Evolutionary conservation across 805 yeast genomes (phyloP), one percentile per base, ranked within the genome.

Genomic region (Dipodascus geniculatus): DNA sequence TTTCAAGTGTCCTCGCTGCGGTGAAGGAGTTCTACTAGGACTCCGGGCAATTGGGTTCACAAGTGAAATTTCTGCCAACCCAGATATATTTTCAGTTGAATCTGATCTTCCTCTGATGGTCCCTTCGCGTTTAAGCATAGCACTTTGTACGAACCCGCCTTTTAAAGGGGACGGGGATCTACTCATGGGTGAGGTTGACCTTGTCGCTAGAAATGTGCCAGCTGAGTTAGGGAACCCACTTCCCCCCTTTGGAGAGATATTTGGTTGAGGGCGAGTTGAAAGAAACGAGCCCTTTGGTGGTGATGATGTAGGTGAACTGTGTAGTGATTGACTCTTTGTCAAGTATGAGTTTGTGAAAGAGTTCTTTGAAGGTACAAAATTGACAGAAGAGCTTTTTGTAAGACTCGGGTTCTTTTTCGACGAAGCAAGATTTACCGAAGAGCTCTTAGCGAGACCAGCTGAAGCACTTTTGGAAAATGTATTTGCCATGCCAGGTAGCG

Each of bases 121-220:
- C 2, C 58, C 58, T 48, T 60, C 62, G 3, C 65, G 51, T 49
- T 57, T 60, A 24, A 62, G 57, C 56, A 61, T 51, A n/a, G 66
- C 66, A n/a, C 63, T 58, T 23, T 59, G 61, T 16, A 63, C 54
- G 49, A 63, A 63, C 42, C 60, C 56, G 8, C 63, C 65, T 42
- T 57, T 42, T 3, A 62, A 48, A 6, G 65, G 64, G 42, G 59
- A 54, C 3, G 58, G 50, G 9, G 60, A 52, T 22, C 57, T 51
- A n/a, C 20, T 38, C 20, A 38, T 4, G 4, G 17, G 44, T 11
- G 44, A n/a, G 44, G 20, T 38, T n/a, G 44, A 38, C 19, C 44
- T 38, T 3, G 44, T n/a, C 4, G 44, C 11, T n/a, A 38, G 19
- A 38, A 38, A 38, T 3, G 14, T 38, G 4, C 44, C 44, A 11